A percentile compares a stretch with the other conserved stretches of the same genome.
Evolutionary conservation across 148 eudicot species (phyloP).

Genomic region (Fagopyrum esculentum): DNA sequence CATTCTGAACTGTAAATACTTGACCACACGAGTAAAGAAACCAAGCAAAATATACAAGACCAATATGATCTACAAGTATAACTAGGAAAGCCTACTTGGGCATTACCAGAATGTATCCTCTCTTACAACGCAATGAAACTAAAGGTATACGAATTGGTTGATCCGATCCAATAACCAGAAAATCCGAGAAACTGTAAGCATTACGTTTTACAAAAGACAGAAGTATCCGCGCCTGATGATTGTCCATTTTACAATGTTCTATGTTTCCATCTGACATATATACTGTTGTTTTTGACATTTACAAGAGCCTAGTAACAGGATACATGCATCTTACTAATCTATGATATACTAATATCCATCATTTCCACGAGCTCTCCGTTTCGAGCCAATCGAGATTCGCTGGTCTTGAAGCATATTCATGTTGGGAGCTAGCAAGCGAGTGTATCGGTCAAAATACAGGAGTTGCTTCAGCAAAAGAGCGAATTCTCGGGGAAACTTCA

Average conservation of each 20-base stretch:
- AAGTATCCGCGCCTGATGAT: background rate
- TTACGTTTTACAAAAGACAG: background rate
- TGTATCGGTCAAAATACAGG: constrained; percentile 91
- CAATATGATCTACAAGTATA: background rate
- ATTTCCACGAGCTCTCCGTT: constrained; percentile 27
- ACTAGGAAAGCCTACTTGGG: too few species aligned
- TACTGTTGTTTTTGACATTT: background rate
- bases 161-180: background rate
- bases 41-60: background rate
- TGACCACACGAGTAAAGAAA: background rate
- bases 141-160: background rate
- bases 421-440: constrained; percentile 91
- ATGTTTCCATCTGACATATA: background rate
- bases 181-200: background rate
- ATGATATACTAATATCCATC: background rate
- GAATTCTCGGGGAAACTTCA: constrained; percentile 91
- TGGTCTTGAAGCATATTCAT: constrained; percentile 92
- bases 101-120: background rate
- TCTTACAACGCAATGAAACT: background rate
- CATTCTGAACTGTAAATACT: too few species aligned
- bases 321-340: background rate
- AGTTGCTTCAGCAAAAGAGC: constrained; percentile 98
- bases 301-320: background rate
- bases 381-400: constrained; percentile 72
- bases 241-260: background rate